These are phyloP conservation scores for Leishmania arabica DNA, from an alignment of 208 protist species.

Conservation along the genomic window DNA sequence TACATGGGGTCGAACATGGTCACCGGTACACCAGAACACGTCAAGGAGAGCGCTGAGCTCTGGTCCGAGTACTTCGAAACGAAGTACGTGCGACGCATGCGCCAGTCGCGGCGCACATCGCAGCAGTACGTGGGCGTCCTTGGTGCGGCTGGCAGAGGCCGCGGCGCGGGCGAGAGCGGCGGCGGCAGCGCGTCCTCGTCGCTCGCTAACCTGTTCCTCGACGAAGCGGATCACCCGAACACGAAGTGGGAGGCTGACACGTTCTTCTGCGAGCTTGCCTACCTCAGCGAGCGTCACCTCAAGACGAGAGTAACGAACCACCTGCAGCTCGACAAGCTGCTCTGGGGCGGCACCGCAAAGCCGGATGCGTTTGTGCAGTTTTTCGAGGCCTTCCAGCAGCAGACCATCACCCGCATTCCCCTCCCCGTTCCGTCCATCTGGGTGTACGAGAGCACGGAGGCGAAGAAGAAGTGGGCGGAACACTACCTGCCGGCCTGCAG, in stretches of 20 bases:
- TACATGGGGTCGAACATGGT: conserved; percentile 89
- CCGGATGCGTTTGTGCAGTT: conserved; percentile 66
- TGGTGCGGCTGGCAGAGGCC: conserved; percentile 12
- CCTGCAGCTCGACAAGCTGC: conserved; percentile 68
- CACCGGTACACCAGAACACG: conserved; percentile 39
- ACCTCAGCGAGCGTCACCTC: conserved; percentile 68
- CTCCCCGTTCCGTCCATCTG: conserved; percentile 79
- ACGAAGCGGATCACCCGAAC: conserved; percentile 83
- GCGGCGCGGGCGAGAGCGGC: not conserved
- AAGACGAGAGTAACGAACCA: conserved; percentile 76
- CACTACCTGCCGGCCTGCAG: conserved; percentile 66
- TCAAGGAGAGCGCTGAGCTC: conserved; percentile 64
- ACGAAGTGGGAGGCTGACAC: conserved; percentile 85
- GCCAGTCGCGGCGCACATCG: conserved; percentile 60
- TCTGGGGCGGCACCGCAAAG: conserved; percentile 41
- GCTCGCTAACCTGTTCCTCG: conserved; percentile 43
- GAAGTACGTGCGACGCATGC: conserved; percentile 48
- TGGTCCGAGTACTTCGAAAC: conserved; percentile 67
- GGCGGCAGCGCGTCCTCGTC: not conserved
- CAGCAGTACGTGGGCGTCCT: conserved; percentile 46
- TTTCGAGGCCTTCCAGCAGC: conserved; percentile 68
- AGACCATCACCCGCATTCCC: conserved; percentile 71
- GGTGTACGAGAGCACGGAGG: conserved; percentile 69
- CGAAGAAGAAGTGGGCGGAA: conserved; percentile 71
- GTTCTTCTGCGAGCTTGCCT: conserved; percentile 69